These are phyloP conservation scores for Mytilinidion resinicola DNA, from an alignment of 495 filamentous ascomycete genomes.

Conservation along the genomic window DNA sequence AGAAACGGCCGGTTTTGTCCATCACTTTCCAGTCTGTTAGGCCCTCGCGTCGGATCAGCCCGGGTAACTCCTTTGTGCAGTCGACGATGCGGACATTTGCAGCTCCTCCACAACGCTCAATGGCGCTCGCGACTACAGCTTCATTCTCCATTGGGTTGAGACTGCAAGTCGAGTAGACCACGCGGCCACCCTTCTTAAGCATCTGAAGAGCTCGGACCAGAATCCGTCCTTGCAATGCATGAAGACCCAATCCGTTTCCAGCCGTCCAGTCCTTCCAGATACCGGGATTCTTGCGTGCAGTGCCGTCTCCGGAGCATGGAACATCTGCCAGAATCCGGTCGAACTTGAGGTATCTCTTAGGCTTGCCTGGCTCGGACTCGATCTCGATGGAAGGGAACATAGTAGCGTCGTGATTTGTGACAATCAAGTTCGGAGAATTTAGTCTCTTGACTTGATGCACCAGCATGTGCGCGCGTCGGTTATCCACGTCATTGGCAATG, in stretches of 20 bases:
- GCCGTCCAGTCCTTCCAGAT: constrained; percentile 94
- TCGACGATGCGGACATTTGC: constrained; percentile 78
- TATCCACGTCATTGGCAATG: constrained; percentile 92
- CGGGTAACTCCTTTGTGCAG: constrained; percentile 66
- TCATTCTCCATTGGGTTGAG: constrained; percentile 98
- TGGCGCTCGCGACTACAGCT: constrained; percentile 79
- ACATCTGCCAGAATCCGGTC: constrained; percentile 95
- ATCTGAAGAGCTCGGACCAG: constrained; percentile 90
- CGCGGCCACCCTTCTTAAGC: constrained; percentile 87
- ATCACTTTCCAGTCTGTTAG: constrained; percentile 78
- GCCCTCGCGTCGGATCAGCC: constrained; percentile 67
- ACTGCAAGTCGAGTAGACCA: constrained; percentile 96
- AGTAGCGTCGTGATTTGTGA: constrained; percentile 96
- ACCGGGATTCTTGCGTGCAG: constrained; percentile 79
- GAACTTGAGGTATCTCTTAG: constrained; percentile 78
- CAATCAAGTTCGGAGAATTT: constrained; percentile 92
- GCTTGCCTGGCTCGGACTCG: constrained; percentile 46
- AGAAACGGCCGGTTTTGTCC: constrained; percentile 70
- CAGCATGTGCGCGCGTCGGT: constrained; percentile 91
- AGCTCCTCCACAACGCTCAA: constrained; percentile 80
- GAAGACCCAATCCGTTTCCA: constrained; percentile 72
- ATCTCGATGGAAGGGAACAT: constrained; percentile 88
- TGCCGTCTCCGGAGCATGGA: constrained; percentile 94
- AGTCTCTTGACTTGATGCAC: constrained; percentile 96
- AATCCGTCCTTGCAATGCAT: constrained; percentile 79